Conservation (phyloP, 352 stramenopile genomes). For the Pythium periplocum region DNA sequence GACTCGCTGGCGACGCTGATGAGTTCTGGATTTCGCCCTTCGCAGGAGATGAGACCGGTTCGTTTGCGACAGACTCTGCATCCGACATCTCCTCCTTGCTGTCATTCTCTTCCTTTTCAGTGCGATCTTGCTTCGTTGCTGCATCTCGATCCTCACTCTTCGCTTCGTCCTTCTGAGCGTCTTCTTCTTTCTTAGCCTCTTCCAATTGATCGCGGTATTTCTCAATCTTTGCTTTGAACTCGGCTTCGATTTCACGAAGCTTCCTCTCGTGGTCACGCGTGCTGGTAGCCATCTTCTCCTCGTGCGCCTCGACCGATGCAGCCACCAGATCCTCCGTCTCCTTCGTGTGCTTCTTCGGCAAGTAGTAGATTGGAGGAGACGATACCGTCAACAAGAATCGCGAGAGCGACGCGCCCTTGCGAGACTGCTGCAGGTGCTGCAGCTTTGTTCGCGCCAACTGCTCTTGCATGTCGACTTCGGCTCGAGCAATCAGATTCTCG, state of each 20-base stretch:
- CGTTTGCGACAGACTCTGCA: background rate
- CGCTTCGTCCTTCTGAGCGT: conserved; percentile 12
- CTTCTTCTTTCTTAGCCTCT: conserved; percentile 17
- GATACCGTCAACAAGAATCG: conserved; percentile 68
- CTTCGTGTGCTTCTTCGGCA: conserved; percentile 68
- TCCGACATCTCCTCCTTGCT: background rate
- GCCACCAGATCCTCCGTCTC: conserved; percentile 70
- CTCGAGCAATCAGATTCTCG: conserved; percentile 36
- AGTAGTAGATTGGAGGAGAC: conserved; percentile 66
- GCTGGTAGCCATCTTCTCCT: conserved; percentile 50
- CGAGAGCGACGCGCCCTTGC: conserved; percentile 37
- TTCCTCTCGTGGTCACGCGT: conserved; percentile 38
- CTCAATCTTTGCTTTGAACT: conserved; percentile 44
- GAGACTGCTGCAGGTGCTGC: conserved; percentile 42
- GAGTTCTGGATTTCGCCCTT: background rate
- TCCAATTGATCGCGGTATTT: conserved; percentile 40
- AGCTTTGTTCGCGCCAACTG: conserved; percentile 47
- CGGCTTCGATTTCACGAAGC: conserved; percentile 42
- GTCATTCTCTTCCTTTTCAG: conserved; percentile 5
- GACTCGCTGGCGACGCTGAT: background rate
- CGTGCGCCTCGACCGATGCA: conserved; percentile 57
- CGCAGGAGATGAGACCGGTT: too few relatives aligned
- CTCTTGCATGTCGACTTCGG: conserved; percentile 54
- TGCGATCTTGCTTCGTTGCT: conserved; percentile 13
- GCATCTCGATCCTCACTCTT: conserved; percentile 13